Conservation (phyloP, 495 filamentous ascomycete species). For the Daldinia caldariorum region DNA sequence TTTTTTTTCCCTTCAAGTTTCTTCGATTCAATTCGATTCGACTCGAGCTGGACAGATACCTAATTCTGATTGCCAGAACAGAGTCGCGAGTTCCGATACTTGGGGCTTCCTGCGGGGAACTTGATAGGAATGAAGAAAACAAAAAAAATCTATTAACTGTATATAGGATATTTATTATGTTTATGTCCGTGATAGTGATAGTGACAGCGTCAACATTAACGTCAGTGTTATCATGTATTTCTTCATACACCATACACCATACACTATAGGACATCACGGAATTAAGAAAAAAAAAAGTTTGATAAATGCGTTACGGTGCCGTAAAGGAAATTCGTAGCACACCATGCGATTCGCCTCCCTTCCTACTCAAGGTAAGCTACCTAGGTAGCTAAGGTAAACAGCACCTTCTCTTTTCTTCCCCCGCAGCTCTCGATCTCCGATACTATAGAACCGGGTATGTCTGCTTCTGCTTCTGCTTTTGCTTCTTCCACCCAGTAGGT, state of each 20-base stretch:
- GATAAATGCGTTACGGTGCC: not conserved
- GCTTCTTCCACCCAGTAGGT: not conserved
- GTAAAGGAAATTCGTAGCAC: not conserved
- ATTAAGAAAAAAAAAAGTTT: not conserved
- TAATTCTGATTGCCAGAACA: not conserved
- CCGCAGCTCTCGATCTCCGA: not conserved
- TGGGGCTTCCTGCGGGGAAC: not conserved
- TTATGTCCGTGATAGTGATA: too few species aligned
- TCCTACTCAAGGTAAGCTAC: not conserved
- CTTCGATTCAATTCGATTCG: not conserved
- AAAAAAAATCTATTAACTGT: not conserved
- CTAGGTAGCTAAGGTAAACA: not conserved
- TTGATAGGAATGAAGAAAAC: not conserved
- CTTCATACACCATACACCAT: too few species aligned
- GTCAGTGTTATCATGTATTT: not conserved
- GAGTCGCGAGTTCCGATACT: not conserved
- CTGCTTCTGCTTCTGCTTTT: not conserved
- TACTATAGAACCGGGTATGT: not conserved
- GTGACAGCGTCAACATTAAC: not conserved
- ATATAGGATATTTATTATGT: not conserved
- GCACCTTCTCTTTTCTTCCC: not conserved
- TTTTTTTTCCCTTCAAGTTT: not conserved
- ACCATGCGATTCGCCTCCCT: not conserved
- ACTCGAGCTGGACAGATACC: not conserved
- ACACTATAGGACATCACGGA: not conserved